Evolutionary conservation across 1,284 basidiomycete species (phyloP), one percentile per base, ranked within the genome.

Genomic region (Porogramme epimiltina): DNA sequence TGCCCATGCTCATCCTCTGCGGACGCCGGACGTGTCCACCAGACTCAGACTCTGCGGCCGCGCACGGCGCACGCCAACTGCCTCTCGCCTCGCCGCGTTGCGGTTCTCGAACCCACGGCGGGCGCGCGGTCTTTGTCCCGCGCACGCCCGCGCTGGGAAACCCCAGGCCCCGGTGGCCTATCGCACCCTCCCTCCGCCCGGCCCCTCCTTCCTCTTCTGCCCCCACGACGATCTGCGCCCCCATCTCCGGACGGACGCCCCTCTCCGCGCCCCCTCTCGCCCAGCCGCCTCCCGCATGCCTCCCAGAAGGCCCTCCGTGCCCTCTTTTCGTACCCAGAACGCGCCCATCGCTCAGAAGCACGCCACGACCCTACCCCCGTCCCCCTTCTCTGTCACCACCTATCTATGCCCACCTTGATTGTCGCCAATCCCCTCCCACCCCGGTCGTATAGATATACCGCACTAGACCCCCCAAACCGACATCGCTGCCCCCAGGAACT

Each of bases 101-200:
- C 56, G 51, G 56, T 45, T 31, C 28, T 31, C 28, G 28, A 31
- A 31, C 28, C 28, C 28, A 31, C 28, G 28, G n/a, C n/a, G n/a
- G n/a, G n/a, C 28, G 13, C 28, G 28, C 8, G 28, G 41, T 48
- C 57, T 53, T 49, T 53, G n/a, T n/a, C n/a, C n/a, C n/a, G n/a
- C n/a, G n/a, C n/a, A n/a, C n/a, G n/a, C 34, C 44, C 18, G 22
- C 41, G 52, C 52, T 58, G 56, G 56, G 56, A 58, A 58, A 37
- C 9, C 24, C 36, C 24, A 23, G 24, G 8, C 48, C 20, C 41
- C 42, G 20, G 24, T 44, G 45, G 36, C 53, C 50, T 58, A 58
- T 58, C 53, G 51, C 56, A 39, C 34, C 34, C 34, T 6, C 49
- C 48, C 48, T 37, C 45, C 34, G 34, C 26, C 47, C 45, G 47